Conservation (phyloP, 2,329 filamentous ascomycete genomes). For the Cytospora mali region DNA sequence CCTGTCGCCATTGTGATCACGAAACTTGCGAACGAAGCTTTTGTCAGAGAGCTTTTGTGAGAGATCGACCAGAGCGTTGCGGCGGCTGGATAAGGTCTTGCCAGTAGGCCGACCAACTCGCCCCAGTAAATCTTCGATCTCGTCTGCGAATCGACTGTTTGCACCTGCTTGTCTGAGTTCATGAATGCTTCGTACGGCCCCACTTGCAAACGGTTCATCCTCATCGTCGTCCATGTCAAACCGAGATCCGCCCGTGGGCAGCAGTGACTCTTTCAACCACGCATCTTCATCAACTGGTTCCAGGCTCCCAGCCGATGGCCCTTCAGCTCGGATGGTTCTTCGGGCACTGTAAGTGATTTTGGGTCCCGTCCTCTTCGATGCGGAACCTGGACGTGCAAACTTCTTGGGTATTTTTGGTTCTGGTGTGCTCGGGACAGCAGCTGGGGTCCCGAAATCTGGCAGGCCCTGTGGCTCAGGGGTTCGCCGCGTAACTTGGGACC, state of each 20-base stretch:
- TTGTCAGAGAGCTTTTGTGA: slow-evolving; percentile 62
- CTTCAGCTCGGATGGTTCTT: slow-evolving; percentile 39
- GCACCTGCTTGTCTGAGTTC: slow-evolving; percentile 67
- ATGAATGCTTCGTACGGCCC: slow-evolving; percentile 64
- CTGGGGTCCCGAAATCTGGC: slow-evolving; percentile 13
- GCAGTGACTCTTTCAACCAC: slow-evolving; percentile 32
- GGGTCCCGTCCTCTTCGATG: slow-evolving; percentile 38
- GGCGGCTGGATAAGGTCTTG: slow-evolving; percentile 54
- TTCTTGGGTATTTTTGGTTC: slow-evolving; percentile 28
- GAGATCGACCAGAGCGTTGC: slow-evolving; percentile 62
- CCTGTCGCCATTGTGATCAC: slow-evolving; percentile 72
- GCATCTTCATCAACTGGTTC: slow-evolving; percentile 29
- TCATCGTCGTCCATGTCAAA: slow-evolving; percentile 47
- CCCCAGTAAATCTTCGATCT: slow-evolving; percentile 65
- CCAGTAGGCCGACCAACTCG: slow-evolving; percentile 56
- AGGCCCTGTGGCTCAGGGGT: slow-evolving; percentile 26
- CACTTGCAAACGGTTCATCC: slow-evolving; percentile 45
- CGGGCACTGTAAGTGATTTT: slow-evolving; percentile 45
- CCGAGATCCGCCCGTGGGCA: slow-evolving; percentile 33
- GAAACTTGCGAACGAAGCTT: slow-evolving; percentile 68
- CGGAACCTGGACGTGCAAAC: slow-evolving; percentile 31
- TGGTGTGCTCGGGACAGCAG: slow-evolving; percentile 33
- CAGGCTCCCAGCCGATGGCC: slow-evolving; percentile 15
- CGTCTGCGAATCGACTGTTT: slow-evolving; percentile 66
- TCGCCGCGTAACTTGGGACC: slow-evolving; percentile 21